Base-by-base conservation (phyloP, 805 yeast genomes). In the Suhomyces canberraensis region DNA sequence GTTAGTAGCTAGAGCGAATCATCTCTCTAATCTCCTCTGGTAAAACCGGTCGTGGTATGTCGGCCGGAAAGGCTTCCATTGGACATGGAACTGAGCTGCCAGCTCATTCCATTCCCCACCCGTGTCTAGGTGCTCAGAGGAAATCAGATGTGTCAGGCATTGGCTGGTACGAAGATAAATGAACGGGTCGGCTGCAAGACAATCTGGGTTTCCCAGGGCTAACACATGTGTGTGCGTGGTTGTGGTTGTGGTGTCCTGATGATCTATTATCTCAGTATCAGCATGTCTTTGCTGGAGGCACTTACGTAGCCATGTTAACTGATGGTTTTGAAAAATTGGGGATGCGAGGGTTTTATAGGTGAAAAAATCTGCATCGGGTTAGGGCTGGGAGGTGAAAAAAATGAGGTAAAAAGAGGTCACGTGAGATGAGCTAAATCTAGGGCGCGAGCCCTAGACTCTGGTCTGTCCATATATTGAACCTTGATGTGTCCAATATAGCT, bases 71-170 rank as follows among this genome's bases (percentile, higher is more conserved):
- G 54, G 47, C 36, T 24, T 29, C 34, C 36, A 39, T 37, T 34
- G 47, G 46, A 44, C 25, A 35, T 42, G 46, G 66, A 61, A 63
- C 64, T 61, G 66, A 60, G 58, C 57, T 31, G 69, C 69, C 65
- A 61, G 57, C 54, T 60, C 67, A 61, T 62, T 62, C 69, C 39
- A 48, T 29, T 44, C 51, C 61, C 48, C 63, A 57, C 51, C 32
- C 36, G 39, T 31, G 32, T 33, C 40, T 29, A 44, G 39, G 44
- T 39, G 51, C 66, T 51, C 69, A 62, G 67, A 61, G 64, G 69
- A 62, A 61, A 61, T 56, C 69, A 62, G 69, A 62, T 58, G 41
- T 56, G 60, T 61, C 69, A 61, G 64, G 67, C 69, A 62, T 62
- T 46, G 65, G 69, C 69, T 38, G 40, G 41, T 35, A 47, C 46